Evolutionary conservation across 345 rosid genomes (phyloP), one percentile per base, ranked within the genome.

Genomic region (Camelina neglecta): DNA sequence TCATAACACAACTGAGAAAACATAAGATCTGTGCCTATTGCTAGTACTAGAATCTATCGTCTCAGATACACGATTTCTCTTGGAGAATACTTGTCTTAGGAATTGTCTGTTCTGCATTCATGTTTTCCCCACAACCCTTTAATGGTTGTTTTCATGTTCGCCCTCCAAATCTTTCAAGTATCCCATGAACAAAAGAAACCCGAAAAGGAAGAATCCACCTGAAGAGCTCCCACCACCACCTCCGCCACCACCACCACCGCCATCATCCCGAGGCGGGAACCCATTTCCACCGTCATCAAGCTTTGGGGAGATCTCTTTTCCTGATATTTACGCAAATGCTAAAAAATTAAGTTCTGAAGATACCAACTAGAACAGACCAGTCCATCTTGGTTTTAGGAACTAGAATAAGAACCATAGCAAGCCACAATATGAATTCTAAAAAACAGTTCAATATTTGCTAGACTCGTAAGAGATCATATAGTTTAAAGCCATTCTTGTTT

Each of bases 141-240:
- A 71, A 15, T 65, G 56, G 68, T 51, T 72, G 57, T 31, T 71
- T 60, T 88, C 87, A 20, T 78, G 86, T 13, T 87, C 97, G 7
- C 85, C 65, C 63, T 94, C 98, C 61, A 83, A 76, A 70, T 94
- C 97, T 80, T 92, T 89, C 62, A 92, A 83, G 74, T 92, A 86
- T 38, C 93, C 90, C 75, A 92, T 82, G 77, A 94, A 87, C 29
- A 88, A 85, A 20, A 92, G 96, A 80, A 94, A 89, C 23, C 95
- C 97, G 7, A 92, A 92, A 51, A 92, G 87, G 83, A 84, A 89
- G 77, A 89, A 94, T 67, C 97, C 98, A 1, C 98, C 98, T 0
- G 96, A 92, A 82, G 79, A 90, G 82, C 78, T 86, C 29, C 85
- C 91, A 15, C 98, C 98, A 0, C 96, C 93, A 0, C 98, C 97